Base-by-base conservation (phyloP, 148 eudicot species). In the Spergularia bocconei region DNA sequence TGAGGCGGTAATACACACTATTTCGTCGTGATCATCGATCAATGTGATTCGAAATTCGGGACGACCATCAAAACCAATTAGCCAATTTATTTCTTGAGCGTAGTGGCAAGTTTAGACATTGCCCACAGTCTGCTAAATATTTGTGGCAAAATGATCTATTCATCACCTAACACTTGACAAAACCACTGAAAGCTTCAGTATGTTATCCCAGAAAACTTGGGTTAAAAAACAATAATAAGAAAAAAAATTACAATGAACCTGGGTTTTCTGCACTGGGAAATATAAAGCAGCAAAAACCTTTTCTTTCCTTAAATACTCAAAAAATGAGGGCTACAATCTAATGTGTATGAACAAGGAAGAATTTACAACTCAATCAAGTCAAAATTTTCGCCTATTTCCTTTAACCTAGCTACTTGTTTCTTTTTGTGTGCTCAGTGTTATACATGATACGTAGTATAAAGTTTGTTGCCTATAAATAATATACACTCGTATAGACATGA, bases 311-410 rank as follows among this genome's bases (percentile, higher is more conserved):
- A 17, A 48, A 67, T 16, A 14, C 57, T 7, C 74, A 71, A 72
- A 77, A 67, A 77, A 57, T 75, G 56, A 53, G 71, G 25, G 56
- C 25, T 66, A 81, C 80, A 77, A n/a, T 77, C 83, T 81, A 81
- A 60, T 56, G 65, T 77, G 53, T 61, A 67, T 66, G 64, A 71
- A 75, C 63, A 77, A 53, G 25, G 60, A 48, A 67, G 75, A 77
- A 73, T 70, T 50, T 81, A 83, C 87, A 83, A 78, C 89, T 82
- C 80, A 72, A 64, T 29, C 65, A n/a, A 77, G 69, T 73, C 72
- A 70, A 80, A 82, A 80, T 60, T 61, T 66, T 62, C 73, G 39
- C 72, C 36, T 52, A 52, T 54, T 50, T 52, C 72, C 59, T 53
- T 59, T 69, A 44, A 67, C 77, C 68, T 70, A 73, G 9, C 70